Evolutionary conservation across 2,329 filamentous ascomycete genomes (phyloP).

Genomic region (Alternaria longipes): DNA sequence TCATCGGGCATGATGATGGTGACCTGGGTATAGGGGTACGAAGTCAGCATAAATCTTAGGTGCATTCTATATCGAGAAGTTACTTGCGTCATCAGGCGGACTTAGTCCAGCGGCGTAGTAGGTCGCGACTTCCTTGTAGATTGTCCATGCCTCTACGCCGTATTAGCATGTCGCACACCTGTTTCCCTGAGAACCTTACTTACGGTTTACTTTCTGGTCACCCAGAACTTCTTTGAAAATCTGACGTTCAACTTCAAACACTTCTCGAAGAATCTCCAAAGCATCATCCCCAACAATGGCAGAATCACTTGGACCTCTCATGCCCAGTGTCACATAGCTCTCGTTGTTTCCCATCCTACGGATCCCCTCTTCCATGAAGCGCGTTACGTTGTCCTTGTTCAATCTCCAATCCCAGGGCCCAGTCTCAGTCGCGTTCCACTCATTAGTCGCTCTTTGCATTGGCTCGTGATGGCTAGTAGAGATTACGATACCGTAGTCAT

Average conservation of each 20-base stretch:
- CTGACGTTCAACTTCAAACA: conserved; percentile 24
- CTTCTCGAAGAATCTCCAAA: conserved; percentile 23
- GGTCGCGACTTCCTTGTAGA: conserved; percentile 65
- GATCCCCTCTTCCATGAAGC: conserved; percentile 38
- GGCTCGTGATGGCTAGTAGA: conserved; percentile 77
- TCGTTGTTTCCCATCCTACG: conserved; percentile 67
- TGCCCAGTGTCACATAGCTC: conserved; percentile 69
- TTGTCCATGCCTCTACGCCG: background rate
- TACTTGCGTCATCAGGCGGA: conserved; percentile 67
- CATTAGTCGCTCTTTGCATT: conserved; percentile 65
- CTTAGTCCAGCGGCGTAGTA: conserved; percentile 70
- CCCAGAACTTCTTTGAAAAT: conserved; percentile 23
- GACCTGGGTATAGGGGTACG: background rate
- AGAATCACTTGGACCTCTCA: conserved; percentile 74
- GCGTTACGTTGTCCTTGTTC: conserved; percentile 36
- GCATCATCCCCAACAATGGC: conserved; percentile 47
- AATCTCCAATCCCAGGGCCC: conserved; percentile 42
- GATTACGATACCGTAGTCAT: conserved; percentile 75
- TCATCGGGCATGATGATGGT: conserved; percentile 74
- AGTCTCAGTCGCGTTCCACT: conserved; percentile 23
- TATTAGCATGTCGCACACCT: conserved; percentile 66
- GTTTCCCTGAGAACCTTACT: background rate
- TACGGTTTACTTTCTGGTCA: conserved; percentile 22
- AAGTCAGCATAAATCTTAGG: background rate
- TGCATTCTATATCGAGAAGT: background rate